phyloP scores from a whole-genome alignment of 108 stramenopile species.

The Schizochytrium sp. region DNA sequence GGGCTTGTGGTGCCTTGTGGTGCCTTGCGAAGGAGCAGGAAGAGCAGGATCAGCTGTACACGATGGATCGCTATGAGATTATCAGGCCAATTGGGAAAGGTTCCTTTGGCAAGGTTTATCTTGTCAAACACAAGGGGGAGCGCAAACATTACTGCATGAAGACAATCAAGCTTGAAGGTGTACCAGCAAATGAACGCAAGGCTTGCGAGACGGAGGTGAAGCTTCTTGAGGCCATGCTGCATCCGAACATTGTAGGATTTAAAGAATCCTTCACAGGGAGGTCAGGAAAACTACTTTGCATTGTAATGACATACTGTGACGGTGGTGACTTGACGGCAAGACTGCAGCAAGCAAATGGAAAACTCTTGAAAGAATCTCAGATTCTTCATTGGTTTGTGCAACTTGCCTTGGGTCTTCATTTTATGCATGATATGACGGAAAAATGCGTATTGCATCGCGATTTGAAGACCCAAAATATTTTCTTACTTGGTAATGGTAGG shows the following conservation, averaged over 20 bases:
- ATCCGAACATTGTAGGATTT: conserved; percentile 79
- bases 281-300: conserved; percentile 68
- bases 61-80: conserved; percentile 74
- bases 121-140: conserved; percentile 56
- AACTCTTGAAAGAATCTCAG: conserved; percentile 67
- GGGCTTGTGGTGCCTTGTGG: not conserved
- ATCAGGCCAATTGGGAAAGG: conserved; percentile 78
- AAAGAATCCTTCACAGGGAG: conserved; percentile 68
- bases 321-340: conserved; percentile 71
- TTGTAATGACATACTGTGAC: conserved; percentile 77
- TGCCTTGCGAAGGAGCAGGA: not conserved
- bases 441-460: conserved; percentile 73
- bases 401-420: conserved; percentile 71
- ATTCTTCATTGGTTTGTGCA: conserved; percentile 77
- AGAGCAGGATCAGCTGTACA: not conserved
- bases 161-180: conserved; percentile 65
- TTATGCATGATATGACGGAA: conserved; percentile 68
- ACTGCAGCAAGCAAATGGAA: conserved; percentile 61
- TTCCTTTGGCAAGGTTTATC: conserved; percentile 76
- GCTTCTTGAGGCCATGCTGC: conserved; percentile 70
- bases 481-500: conserved; percentile 76
- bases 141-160: conserved; percentile 64
- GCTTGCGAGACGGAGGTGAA: conserved; percentile 73
- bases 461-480: conserved; percentile 76
- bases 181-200: conserved; percentile 72